Conservation (phyloP, 2,329 filamentous ascomycete species). For the Alternaria panax region DNA sequence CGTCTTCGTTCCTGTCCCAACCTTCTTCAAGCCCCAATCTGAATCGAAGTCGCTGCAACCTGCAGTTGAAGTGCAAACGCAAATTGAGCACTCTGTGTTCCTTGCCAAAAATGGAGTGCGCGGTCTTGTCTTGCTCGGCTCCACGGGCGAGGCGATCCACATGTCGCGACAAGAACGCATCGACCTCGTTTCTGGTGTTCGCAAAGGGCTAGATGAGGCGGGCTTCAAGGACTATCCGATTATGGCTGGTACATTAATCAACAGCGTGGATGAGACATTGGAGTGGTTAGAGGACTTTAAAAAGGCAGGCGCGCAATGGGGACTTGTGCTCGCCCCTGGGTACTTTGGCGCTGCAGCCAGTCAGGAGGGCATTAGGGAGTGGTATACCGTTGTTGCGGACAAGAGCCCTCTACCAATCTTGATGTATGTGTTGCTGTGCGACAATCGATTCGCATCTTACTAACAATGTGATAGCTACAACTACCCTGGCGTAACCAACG, state of each 20-base stretch:
- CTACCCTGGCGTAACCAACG: conserved; percentile 73
- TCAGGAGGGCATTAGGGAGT: conserved; percentile 66
- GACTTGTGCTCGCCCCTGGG: conserved; percentile 68
- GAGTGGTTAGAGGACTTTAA: conserved; percentile 64
- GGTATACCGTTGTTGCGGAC: conserved; percentile 69
- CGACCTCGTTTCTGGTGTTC: conserved; percentile 62
- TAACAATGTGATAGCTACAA: conserved; percentile 59
- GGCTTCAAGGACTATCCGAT: conserved; percentile 67
- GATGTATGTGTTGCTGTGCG: conserved; percentile 55
- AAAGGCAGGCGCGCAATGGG: conserved; percentile 67
- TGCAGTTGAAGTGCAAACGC: conserved; percentile 65
- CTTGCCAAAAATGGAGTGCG: conserved; percentile 67
- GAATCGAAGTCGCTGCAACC: conserved; percentile 57
- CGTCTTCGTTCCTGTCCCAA: conserved; percentile 60
- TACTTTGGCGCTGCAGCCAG: conserved; percentile 68
- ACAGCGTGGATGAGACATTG: conserved; percentile 68
- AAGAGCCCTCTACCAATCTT: conserved; percentile 66
- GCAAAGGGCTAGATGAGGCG: conserved; percentile 62
- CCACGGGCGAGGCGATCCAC: conserved; percentile 70
- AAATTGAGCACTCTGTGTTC: conserved; percentile 66
- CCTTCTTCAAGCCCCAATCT: conserved; percentile 65
- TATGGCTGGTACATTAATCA: conserved; percentile 68
- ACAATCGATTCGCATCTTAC: not conserved
- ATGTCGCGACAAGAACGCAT: conserved; percentile 65
- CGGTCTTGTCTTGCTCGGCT: conserved; percentile 69